Percentiles rank a stretch among this genome's conserved stretches.
These are phyloP conservation scores for Closterium sp. DNA, from an alignment of 139 green algal genomes.

Conservation along the genomic window DNA sequence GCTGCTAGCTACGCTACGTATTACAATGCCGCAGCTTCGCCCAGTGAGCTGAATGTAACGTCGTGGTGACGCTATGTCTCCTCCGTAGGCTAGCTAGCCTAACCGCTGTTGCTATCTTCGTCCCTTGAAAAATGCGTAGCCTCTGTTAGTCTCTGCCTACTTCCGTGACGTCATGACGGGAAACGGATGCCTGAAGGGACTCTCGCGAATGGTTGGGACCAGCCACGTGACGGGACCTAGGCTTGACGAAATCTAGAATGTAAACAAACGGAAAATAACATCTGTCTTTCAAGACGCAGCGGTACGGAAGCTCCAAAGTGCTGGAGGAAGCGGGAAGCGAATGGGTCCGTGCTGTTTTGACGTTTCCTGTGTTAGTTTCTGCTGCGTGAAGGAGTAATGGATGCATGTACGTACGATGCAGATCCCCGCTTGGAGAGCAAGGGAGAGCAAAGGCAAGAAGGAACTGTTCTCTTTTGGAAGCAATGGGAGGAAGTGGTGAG, in stretches of 20 bases:
- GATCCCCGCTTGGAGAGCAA: no score
- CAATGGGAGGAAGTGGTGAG: no score
- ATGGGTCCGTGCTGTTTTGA: no score
- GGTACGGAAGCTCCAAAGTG: not conserved
- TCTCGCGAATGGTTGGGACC: no score
- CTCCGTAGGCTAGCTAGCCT: not conserved
- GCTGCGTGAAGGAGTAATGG: no score
- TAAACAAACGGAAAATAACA: not conserved
- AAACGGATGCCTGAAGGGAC: not conserved
- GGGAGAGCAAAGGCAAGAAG: no score
- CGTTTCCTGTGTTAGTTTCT: no score
- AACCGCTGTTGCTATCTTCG: not conserved
- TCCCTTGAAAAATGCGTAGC: not conserved
- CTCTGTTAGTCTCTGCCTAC: not conserved
- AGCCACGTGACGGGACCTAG: no score
- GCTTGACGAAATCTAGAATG: no score
- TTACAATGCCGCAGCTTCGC: not conserved
- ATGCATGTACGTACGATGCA: no score
- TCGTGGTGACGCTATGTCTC: not conserved
- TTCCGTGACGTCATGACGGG: not conserved
- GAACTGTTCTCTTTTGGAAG: no score
- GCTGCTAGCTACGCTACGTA: not conserved
- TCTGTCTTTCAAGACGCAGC: not conserved
- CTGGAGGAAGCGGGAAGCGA: not conserved
- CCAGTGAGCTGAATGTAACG: not conserved